Conservation (phyloP, 2,329 filamentous ascomycete species). For the Aspergillus sclerotialis region DNA sequence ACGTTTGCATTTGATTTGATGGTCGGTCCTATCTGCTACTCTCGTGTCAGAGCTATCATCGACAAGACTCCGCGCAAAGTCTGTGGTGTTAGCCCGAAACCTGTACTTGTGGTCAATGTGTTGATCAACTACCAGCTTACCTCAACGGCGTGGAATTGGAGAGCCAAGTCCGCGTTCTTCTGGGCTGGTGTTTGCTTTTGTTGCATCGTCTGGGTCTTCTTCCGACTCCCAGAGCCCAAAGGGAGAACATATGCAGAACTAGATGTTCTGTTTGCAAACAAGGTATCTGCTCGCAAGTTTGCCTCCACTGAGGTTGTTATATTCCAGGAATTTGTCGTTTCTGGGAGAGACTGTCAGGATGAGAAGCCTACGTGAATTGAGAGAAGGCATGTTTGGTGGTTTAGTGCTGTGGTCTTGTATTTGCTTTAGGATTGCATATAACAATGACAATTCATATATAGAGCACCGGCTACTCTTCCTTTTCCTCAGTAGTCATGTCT, state of each 20-base stretch:
- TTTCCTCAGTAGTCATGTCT: background rate
- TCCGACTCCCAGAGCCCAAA: constrained; percentile 32
- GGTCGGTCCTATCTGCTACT: constrained; percentile 49
- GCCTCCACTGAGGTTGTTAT: constrained; percentile 12
- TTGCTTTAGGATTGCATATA: background rate
- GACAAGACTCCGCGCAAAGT: constrained; percentile 47
- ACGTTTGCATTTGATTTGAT: constrained; percentile 46
- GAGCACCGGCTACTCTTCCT: background rate
- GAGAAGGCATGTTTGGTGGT: background rate
- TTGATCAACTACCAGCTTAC: constrained; percentile 27
- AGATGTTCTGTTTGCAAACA: constrained; percentile 35
- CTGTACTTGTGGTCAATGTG: constrained; percentile 41
- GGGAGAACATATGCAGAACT: constrained; percentile 34
- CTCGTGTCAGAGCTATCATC: constrained; percentile 46
- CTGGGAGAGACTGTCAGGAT: background rate
- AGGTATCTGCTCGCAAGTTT: constrained; percentile 29
- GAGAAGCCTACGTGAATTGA: background rate
- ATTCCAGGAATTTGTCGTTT: background rate
- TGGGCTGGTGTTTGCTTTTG: constrained; percentile 27
- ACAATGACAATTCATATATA: background rate
- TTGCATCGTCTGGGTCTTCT: constrained; percentile 28
- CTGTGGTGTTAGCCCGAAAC: constrained; percentile 46
- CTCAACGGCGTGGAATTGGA: constrained; percentile 29
- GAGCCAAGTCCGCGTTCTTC: constrained; percentile 35
- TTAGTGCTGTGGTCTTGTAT: background rate